Evolutionary conservation across 306 rosid species (phyloP).

Genomic region (Inga laurina): DNA sequence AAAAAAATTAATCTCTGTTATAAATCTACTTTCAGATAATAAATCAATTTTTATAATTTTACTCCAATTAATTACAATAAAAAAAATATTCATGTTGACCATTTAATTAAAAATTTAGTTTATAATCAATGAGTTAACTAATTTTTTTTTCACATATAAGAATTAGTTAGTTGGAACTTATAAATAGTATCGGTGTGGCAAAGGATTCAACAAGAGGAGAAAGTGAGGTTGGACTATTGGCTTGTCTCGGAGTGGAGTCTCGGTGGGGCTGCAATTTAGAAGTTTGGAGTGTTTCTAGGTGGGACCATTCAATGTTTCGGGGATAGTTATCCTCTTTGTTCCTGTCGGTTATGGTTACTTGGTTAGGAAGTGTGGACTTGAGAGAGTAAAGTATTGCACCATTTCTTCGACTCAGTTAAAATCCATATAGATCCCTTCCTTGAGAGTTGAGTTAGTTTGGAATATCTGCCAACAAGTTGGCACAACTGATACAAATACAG

Average conservation of each 20-base stretch:
- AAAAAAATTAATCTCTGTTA: no score
- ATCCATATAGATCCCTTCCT: not conserved
- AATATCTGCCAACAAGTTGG: not conserved
- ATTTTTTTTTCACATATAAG: no score
- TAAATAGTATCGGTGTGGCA: no score
- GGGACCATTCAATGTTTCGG: constrained; percentile 3
- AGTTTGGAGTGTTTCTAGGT: constrained; percentile 6
- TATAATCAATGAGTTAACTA: no score
- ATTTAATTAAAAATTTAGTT: no score
- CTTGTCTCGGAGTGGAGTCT: constrained; percentile 26
- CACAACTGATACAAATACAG: not conserved
- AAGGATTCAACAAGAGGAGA: not conserved
- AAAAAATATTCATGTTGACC: no score
- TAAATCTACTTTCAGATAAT: no score
- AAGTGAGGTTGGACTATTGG: not conserved
- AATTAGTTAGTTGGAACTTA: no score
- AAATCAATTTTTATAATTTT: no score
- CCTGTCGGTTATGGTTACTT: constrained; percentile 21
- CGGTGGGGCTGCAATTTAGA: constrained; percentile 26
- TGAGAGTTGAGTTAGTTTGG: not conserved
- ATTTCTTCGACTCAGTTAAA: not conserved
- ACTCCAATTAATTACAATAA: no score
- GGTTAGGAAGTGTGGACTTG: not conserved
- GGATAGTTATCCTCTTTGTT: constrained; percentile 28
- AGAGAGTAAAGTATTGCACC: not conserved